Percentiles rank a stretch among this genome's conserved stretches.
Evolutionary conservation across 2,329 filamentous ascomycete species (phyloP).

Genomic region (Cladosporium sp.): DNA sequence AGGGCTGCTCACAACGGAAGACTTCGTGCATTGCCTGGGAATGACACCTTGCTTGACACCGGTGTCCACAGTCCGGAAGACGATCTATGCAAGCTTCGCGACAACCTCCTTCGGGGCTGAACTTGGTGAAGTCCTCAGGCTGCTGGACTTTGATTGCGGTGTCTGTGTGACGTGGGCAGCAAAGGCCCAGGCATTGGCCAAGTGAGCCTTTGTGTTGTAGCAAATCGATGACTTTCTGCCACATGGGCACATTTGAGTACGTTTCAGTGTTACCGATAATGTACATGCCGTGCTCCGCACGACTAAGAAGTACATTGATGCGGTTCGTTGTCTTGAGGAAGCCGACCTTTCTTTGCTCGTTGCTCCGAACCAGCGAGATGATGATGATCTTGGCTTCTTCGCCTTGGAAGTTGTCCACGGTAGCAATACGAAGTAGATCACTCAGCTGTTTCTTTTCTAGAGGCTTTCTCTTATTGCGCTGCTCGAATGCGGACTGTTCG

Average conservation of each 20-base stretch:
- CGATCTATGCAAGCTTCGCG: conserved; percentile 43
- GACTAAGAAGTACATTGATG: conserved; percentile 64
- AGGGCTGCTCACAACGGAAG: conserved; percentile 37
- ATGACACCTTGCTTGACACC: conserved; percentile 43
- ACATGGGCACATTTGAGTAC: conserved; percentile 56
- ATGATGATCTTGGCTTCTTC: conserved; percentile 70
- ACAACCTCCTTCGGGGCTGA: conserved; percentile 61
- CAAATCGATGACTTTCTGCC: conserved; percentile 53
- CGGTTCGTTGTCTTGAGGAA: conserved; percentile 64
- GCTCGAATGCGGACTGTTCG: no score
- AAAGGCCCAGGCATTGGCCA: conserved; percentile 49
- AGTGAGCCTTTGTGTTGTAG: conserved; percentile 45
- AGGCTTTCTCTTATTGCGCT: no score
- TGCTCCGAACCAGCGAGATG: conserved; percentile 67
- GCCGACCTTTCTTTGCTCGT: conserved; percentile 53
- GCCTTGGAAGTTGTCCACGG: conserved; percentile 67
- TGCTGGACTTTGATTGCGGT: conserved; percentile 45
- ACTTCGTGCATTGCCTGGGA: conserved; percentile 39
- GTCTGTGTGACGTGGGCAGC: conserved; percentile 58
- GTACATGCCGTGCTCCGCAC: conserved; percentile 67
- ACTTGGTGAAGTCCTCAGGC: conserved; percentile 54
- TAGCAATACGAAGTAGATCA: conserved; percentile 59
- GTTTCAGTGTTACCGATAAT: conserved; percentile 70
- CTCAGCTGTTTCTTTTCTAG: no score
- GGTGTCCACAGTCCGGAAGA: conserved; percentile 43